Evolutionary conservation across 345 rosid genomes (phyloP).

Genomic region (Geranium brycei): DNA sequence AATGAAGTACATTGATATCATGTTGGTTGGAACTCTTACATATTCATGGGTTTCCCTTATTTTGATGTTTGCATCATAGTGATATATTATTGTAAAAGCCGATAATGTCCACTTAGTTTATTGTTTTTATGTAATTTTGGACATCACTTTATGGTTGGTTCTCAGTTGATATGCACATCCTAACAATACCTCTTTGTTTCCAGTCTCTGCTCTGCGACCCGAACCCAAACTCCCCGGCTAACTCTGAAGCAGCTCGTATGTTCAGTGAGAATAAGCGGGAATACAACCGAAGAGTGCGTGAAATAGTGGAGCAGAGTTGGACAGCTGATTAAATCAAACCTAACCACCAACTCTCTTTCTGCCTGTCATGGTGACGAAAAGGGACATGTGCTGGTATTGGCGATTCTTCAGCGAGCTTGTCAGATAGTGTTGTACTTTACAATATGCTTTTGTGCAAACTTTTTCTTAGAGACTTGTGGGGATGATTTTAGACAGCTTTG

Average conservation of each 20-base stretch:
- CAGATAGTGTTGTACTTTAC: not conserved
- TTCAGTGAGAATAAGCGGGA: conserved; percentile 65
- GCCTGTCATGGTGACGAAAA: not conserved
- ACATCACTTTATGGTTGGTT: not conserved
- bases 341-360: no score
- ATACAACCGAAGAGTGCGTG: conserved; percentile 53
- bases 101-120: not conserved
- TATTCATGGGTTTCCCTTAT: not conserved
- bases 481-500: not conserved
- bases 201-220: conserved; percentile 73
- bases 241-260: conserved; percentile 68
- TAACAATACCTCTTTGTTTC: conserved; percentile 1
- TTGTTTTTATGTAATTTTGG: not conserved
- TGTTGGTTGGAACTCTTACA: not conserved
- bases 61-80: not conserved
- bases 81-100: not conserved
- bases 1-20: not conserved
- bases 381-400: not conserved
- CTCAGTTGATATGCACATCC: not conserved
- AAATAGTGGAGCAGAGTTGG: conserved; percentile 66
- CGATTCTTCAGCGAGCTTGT: not conserved
- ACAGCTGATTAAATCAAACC: conserved; percentile 33
- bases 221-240: conserved; percentile 70
- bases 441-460: not conserved
- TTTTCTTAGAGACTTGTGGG: not conserved